A percentile compares a stretch with the other conserved stretches of the same genome.
phyloP scores from a whole-genome alignment of 2,329 filamentous ascomycete species.

The Penicillium sp. region DNA sequence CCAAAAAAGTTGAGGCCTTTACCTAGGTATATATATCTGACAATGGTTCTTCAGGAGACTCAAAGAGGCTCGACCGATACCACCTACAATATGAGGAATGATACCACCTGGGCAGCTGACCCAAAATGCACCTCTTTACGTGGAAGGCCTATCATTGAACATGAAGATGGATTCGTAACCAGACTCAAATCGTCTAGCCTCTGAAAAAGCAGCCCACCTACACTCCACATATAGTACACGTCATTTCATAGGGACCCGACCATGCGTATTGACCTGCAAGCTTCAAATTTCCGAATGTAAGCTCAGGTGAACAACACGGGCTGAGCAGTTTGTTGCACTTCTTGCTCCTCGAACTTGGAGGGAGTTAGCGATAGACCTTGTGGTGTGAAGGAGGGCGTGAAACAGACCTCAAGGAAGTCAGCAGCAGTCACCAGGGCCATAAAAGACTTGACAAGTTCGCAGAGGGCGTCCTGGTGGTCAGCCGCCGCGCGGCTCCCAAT shows the following conservation, averaged over 20 bases:
- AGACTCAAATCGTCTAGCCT: slow-evolving; percentile 22
- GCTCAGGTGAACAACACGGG: slow-evolving; percentile 36
- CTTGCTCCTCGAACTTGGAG: slow-evolving; percentile 44
- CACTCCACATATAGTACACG: slow-evolving; percentile 24
- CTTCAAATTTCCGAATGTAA: slow-evolving; percentile 1
- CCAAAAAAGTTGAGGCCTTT: not conserved
- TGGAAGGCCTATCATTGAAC: no score
- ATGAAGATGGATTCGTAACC: no score
- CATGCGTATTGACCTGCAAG: not conserved
- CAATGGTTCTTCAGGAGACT: no score
- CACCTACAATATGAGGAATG: no score
- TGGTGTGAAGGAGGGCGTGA: not conserved
- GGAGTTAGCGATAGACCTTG: slow-evolving; percentile 16
- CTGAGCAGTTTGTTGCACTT: slow-evolving; percentile 31
- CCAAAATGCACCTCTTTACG: no score
- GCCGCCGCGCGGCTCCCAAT: slow-evolving; percentile 57
- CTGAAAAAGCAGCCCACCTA: slow-evolving; percentile 8
- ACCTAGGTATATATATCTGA: slow-evolving; percentile 1
- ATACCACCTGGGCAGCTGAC: no score
- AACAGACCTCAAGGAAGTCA: slow-evolving; percentile 76
- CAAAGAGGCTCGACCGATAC: no score
- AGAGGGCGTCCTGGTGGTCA: slow-evolving; percentile 60
- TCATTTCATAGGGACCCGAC: not conserved
- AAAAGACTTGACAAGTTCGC: slow-evolving; percentile 79
- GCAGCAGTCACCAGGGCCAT: slow-evolving; percentile 79